Evolutionary conservation across 108 stramenopile genomes (phyloP).

Genomic region (Cyclotella cryptica): DNA sequence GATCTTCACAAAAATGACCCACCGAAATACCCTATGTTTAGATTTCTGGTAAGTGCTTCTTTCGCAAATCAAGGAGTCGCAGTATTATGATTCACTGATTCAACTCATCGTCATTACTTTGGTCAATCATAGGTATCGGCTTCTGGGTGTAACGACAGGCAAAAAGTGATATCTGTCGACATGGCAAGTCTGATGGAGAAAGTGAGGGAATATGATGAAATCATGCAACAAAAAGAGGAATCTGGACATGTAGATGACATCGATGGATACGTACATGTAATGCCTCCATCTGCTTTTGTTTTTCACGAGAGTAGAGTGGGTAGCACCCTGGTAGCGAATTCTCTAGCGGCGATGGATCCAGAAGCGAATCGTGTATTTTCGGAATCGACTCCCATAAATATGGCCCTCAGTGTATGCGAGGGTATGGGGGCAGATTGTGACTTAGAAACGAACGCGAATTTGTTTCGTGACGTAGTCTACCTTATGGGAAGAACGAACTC

Average conservation of each 20-base stretch:
- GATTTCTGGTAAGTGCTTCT: conserved; percentile 25
- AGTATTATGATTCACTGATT: neutral
- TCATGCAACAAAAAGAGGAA: conserved; percentile 20
- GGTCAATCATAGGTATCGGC: conserved; percentile 11
- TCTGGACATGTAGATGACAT: neutral
- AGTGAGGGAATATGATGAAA: conserved; percentile 56
- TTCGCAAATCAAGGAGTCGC: neutral
- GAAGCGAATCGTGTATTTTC: conserved; percentile 74
- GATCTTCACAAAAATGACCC: conserved; percentile 62
- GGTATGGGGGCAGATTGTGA: conserved; percentile 34
- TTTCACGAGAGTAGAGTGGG: conserved; percentile 97
- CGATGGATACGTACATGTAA: conserved; percentile 18
- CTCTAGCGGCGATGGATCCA: conserved; percentile 79
- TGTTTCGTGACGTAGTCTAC: conserved; percentile 81
- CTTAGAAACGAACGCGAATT: conserved; percentile 32
- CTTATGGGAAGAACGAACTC: conserved; percentile 65
- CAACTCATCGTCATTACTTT: neutral
- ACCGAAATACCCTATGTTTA: conserved; percentile 44
- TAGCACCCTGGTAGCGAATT: conserved; percentile 92
- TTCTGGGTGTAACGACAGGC: conserved; percentile 26
- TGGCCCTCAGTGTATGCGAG: conserved; percentile 66
- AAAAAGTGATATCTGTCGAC: conserved; percentile 49
- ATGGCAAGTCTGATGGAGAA: conserved; percentile 46
- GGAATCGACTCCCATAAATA: conserved; percentile 75
- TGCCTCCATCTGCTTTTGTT: conserved; percentile 79